Base-by-base conservation (phyloP, 1,139 yeast species). In the Candida smagusa region DNA sequence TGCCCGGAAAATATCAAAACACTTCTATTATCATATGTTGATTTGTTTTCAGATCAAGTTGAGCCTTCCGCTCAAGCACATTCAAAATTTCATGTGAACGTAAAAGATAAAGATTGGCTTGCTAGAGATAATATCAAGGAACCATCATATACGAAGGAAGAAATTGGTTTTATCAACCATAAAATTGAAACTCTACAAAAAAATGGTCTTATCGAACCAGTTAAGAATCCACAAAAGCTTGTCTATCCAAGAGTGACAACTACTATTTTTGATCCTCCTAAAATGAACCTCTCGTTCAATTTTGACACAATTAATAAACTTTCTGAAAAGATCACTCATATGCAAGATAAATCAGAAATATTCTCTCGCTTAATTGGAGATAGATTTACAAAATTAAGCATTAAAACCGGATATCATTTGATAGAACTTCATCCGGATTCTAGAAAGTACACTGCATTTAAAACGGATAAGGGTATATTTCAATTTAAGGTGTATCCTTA, bases 401-500 rank as follows among this genome's bases (percentile, higher is more conserved):
- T 32, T 25, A 32, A 26, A 9, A 25, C 35, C 8, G 35, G 35
- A n/a, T 32, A 22, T 12, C 35, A 32, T 12, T 32, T 32, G 12
- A 25, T 32, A 25, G 30, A 16, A 11, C 22, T 32, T 7, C 24
- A 32, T n/a, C 35, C 35, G 7, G 35, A 32, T 3, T 32, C 13
- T 21, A 32, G 28, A 26, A 32, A 19, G 30, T 32, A 16, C n/a
- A 32, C 35, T 21, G 27, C 35, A 19, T 32, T 32, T 29, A 32
- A 26, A 12, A 32, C 35, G n/a, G 30, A 32, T 9, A 8, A 9
- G 2, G 35, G 35, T 13, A 13, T 12, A 8, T 32, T 26, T 12
- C 35, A 32, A 24, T 32, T 32, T 26, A 32, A 24, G 13, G 35
- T 32, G n/a, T 32, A 22, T 23, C 35, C 35, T n/a, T 32, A 32